Conservation (phyloP, 306 rosid genomes). For the Lathyrus sativus region DNA sequence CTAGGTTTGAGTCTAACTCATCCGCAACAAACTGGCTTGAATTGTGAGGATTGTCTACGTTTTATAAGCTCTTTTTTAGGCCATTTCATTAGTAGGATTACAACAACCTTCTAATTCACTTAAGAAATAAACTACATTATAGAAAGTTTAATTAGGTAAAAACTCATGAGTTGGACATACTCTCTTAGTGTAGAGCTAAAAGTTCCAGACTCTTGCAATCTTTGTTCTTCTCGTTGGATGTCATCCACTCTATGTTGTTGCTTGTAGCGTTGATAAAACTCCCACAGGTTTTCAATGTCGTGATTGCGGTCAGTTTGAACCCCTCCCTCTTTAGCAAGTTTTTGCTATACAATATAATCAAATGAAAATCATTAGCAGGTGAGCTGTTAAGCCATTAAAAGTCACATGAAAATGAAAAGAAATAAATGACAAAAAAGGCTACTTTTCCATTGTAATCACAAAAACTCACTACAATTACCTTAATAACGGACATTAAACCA, state of each 20-base stretch:
- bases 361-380: constrained; percentile 27
- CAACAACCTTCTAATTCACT: constrained; percentile 12
- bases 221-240: constrained; percentile 74
- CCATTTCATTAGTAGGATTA: background rate
- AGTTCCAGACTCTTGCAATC: constrained; percentile 81
- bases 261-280: constrained; percentile 79
- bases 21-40: background rate
- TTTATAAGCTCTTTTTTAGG: constrained; percentile 3
- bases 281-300: constrained; percentile 85
- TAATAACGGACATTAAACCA: constrained; percentile 88
- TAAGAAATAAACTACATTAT: constrained; percentile 23
- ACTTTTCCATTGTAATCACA: constrained; percentile 17
- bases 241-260: constrained; percentile 75
- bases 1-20: background rate
- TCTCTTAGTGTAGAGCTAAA: constrained; percentile 74
- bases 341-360: constrained; percentile 64
- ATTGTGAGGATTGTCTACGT: background rate
- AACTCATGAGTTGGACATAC: constrained; percentile 54
- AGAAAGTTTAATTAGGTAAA: background rate
- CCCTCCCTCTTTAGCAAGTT: constrained; percentile 82
- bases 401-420: background rate
- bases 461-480: constrained; percentile 57
- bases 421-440: constrained; percentile 7
- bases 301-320: constrained; percentile 72
- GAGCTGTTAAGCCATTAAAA: constrained; percentile 11